Base-by-base conservation (phyloP, 768 basidiomycete species). In the Polyporus arcularius region DNA sequence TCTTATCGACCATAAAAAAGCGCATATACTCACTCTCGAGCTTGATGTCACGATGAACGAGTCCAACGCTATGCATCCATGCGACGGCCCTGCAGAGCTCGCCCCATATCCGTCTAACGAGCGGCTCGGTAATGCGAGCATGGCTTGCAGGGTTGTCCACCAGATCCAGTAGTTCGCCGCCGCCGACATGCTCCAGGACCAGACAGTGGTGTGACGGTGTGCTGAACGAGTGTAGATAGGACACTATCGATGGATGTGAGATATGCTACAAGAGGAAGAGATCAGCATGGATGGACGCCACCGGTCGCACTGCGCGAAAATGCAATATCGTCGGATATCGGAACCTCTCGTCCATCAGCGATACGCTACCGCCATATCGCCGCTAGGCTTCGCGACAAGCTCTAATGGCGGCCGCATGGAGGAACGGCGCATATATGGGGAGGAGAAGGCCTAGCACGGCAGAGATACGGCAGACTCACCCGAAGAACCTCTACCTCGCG, bases 1-100 rank as follows among this genome's bases (percentile, higher is more conserved):
- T 14, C n/a, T 42, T 51, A 41, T 7, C 12, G 12, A 30, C 18
- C 38, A 6, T 15, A 41, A 43, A 49, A 53, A 40, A 35, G 15
- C 28, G 21, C 3, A 31, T 4, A 51, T 7, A 76, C 84, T 49
- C 59, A 87, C 86, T 88, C 72, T 89, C 87, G n/a, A 89, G 85
- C 75, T 96, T 96, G 75, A 96, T 86, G 74, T 96, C 94, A 4
- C 94, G 82, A 73, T 96, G 94, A 1, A 96, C 93, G 42, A 95
- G 80, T 1, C 87, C 87, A 14, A 90, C 89, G 41, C 83, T 79
- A 68, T 96, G 94, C 84, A 96, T 87, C 91, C 92, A 96, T 5
- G 84, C 86, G 0, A 95, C 88, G 6, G 88, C 93, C 39, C 82
- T 81, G 60, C 82, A 85, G 4, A 96, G 78, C 73, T 95, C 94